phyloP scores from a whole-genome alignment of 192 early-diverging fungal species.

The Funneliformis geosporum region DNA sequence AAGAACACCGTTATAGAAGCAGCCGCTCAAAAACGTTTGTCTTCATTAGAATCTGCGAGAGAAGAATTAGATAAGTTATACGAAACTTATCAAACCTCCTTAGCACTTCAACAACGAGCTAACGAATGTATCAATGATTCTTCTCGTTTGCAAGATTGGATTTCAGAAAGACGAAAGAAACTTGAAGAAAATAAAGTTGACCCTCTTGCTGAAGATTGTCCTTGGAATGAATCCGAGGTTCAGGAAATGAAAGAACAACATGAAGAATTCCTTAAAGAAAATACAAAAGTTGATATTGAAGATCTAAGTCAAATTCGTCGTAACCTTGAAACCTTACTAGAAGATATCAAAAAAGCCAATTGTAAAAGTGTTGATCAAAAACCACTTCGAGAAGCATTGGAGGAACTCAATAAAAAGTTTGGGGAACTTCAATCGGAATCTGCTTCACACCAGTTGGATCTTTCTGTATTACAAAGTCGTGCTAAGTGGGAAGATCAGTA shows the following conservation, averaged over 20 bases:
- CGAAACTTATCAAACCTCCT: constrained; percentile 17
- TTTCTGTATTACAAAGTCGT: constrained; percentile 8
- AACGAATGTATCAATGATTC: constrained; percentile 22
- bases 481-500: constrained; percentile 25
- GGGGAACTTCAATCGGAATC: constrained; percentile 11
- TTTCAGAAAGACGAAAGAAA: not conserved
- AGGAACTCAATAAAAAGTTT: constrained; percentile 20
- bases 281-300: constrained; percentile 22
- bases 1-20: constrained; percentile 3
- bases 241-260: constrained; percentile 23
- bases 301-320: constrained; percentile 18
- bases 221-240: constrained; percentile 11
- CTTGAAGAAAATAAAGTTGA: constrained; percentile 17
- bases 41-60: not conserved
- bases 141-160: constrained; percentile 18
- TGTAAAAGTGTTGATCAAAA: constrained; percentile 24
- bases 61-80: constrained; percentile 16
- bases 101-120: constrained; percentile 16
- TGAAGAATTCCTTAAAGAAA: constrained; percentile 18
- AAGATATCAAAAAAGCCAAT: constrained; percentile 24
- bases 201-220: constrained; percentile 4
- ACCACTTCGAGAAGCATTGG: constrained; percentile 1
- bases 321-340: constrained; percentile 15
- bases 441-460: constrained; percentile 11
- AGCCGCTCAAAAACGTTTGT: constrained; percentile 6